phyloP scores from a whole-genome alignment of 306 rosid species.

The Castanea mollissima region DNA sequence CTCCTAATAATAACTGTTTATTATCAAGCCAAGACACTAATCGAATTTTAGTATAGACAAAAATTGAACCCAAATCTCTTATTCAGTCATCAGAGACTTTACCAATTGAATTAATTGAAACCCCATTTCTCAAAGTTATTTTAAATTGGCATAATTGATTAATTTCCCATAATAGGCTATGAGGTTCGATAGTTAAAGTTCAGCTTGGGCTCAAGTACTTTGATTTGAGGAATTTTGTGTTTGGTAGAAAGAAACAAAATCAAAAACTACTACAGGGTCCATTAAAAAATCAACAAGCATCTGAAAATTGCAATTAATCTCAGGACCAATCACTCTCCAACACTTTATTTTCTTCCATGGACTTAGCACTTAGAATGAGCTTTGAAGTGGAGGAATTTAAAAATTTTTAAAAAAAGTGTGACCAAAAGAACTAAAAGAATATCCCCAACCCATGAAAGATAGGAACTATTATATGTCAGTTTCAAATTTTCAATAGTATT shows the following conservation, averaged over 20 bases:
- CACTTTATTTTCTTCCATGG: background rate
- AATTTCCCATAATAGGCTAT: too few species aligned
- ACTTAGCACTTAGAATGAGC: too few species aligned
- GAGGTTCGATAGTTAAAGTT: too few species aligned
- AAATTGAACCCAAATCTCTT: too few species aligned
- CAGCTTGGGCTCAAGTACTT: too few species aligned
- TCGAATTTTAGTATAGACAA: fast-evolving
- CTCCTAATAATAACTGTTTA: fast-evolving
- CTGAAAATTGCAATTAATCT: background rate
- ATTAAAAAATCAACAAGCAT: background rate
- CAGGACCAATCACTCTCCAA: background rate
- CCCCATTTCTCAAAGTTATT: too few species aligned
- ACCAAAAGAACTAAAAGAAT: too few species aligned
- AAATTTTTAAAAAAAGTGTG: too few species aligned
- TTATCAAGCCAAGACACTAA: fast-evolving
- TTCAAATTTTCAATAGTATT: background rate
- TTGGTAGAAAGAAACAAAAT: background rate
- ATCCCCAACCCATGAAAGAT: background rate
- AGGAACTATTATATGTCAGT: background rate
- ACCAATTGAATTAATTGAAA: too few species aligned
- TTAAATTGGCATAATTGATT: too few species aligned
- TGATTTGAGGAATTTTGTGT: background rate
- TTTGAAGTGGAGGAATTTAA: too few species aligned
- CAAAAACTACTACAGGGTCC: background rate
- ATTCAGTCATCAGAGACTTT: too few species aligned